Evolutionary conservation across 2,329 filamentous ascomycete genomes (phyloP).

Genomic region (Zalaria sp.): DNA sequence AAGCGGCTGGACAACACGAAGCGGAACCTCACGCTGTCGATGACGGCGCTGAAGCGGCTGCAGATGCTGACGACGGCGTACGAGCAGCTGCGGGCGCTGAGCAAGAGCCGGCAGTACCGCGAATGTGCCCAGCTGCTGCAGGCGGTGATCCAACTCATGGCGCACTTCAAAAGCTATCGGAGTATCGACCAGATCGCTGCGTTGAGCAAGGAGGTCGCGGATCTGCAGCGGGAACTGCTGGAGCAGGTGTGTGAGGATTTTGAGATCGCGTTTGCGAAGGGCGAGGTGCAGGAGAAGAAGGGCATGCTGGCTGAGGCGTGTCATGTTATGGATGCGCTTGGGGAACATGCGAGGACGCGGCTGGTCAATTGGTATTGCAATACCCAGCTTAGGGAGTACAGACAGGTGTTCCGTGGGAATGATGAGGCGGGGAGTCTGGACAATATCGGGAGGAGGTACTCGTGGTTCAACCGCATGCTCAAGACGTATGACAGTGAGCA

Average conservation of each 20-base stretch:
- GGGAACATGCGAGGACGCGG: conserved; percentile 68
- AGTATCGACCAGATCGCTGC: conserved; percentile 97
- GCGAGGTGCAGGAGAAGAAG: conserved; percentile 58
- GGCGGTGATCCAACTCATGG: conserved; percentile 94
- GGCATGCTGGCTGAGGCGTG: conserved; percentile 73
- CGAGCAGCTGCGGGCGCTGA: conserved; percentile 75
- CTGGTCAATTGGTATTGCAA: conserved; percentile 97
- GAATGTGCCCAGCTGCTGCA: conserved; percentile 90
- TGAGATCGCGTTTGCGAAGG: conserved; percentile 84
- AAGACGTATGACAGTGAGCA: conserved; percentile 95
- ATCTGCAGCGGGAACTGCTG: conserved; percentile 79
- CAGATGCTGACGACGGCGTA: conserved; percentile 99
- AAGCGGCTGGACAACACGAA: conserved; percentile 95
- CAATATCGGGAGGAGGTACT: conserved; percentile 88
- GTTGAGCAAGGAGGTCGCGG: conserved; percentile 80
- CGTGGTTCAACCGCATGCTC: conserved; percentile 92
- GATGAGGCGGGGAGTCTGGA: conserved; percentile 93
- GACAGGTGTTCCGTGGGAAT: conserved; percentile 88
- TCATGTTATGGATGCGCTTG: conserved; percentile 85
- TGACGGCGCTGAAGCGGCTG: conserved; percentile 91
- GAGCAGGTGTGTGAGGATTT: conserved; percentile 99
- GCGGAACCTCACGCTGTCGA: conserved; percentile 87
- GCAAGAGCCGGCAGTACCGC: conserved; percentile 77
- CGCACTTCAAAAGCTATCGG: conserved; percentile 94
- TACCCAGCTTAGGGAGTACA: conserved; percentile 86